Evolutionary conservation across 2,329 filamentous ascomycete species (phyloP).

Genomic region (Alternaria tenuissima): DNA sequence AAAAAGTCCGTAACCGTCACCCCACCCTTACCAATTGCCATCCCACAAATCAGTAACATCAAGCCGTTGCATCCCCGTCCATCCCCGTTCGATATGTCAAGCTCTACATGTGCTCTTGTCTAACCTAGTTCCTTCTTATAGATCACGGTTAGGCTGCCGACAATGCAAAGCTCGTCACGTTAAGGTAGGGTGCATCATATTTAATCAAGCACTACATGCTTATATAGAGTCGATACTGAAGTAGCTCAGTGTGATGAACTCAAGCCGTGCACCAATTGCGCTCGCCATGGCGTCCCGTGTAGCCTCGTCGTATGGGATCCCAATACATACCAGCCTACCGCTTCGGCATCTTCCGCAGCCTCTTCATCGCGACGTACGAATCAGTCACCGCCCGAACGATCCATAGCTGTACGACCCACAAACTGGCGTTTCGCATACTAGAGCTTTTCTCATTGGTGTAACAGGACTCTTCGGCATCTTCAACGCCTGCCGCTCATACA

Average conservation of each 20-base stretch:
- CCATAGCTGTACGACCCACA: slow-evolving; percentile 26
- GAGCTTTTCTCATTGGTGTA: slow-evolving; percentile 5
- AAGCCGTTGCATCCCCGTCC: background rate
- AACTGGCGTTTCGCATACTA: background rate
- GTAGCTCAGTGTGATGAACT: slow-evolving; percentile 48
- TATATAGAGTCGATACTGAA: slow-evolving; percentile 17
- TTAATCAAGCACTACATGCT: slow-evolving; percentile 10
- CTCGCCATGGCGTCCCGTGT: slow-evolving; percentile 48
- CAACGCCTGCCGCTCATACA: slow-evolving; percentile 26
- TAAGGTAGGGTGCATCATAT: slow-evolving; percentile 37
- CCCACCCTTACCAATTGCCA: slow-evolving; percentile 13
- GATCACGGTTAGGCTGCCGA: slow-evolving; percentile 41
- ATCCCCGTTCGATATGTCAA: background rate
- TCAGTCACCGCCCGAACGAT: slow-evolving; percentile 20
- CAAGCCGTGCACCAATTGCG: slow-evolving; percentile 50
- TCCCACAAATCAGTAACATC: slow-evolving; percentile 5
- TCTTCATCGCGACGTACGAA: slow-evolving; percentile 21
- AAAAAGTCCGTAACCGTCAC: slow-evolving; percentile 42
- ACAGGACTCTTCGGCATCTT: slow-evolving; percentile 20
- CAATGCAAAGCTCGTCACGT: slow-evolving; percentile 51
- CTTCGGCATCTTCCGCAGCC: slow-evolving; percentile 22
- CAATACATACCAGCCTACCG: slow-evolving; percentile 21
- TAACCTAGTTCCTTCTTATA: slow-evolving; percentile 9
- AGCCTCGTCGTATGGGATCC: slow-evolving; percentile 43
- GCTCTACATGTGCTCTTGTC: background rate